Base-by-base conservation (phyloP, 2,329 filamentous ascomycete species). In the Paecilomyces fulvus region DNA sequence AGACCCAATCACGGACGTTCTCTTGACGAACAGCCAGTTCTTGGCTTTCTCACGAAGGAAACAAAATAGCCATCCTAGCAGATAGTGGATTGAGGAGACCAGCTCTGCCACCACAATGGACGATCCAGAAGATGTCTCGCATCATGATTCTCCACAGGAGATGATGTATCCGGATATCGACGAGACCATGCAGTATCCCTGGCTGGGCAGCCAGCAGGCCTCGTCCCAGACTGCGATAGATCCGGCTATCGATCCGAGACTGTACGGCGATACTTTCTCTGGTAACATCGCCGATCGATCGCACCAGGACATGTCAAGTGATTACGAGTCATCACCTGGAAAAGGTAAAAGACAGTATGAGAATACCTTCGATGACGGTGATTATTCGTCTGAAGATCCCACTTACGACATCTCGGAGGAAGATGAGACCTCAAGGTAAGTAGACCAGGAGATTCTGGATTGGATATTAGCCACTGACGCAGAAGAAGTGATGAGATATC, bases 121-220 rank as follows among this genome's bases (percentile, higher is more conserved):
- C 14, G 61, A 61, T 46, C 51, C 59, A 25, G 59, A 62, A 23
- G 52, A 53, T 9, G 43, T 57, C 31, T 52, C 54, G 9, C 57
- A 56, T 30, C 60, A 55, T 17, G 51, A 53, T 21, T 28, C 59
- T 53, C 56, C 61, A 3, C 46, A 58, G 56, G 61, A 68, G 30
- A 59, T 63, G 21, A 55, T 51, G 31, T 72, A 72, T 56, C 69
- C 70, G 9, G 69, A 70, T 52, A 66, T 70, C 56, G 65, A 70
- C 57, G 69, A 70, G 55, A 59, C 59, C 3, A 37, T 66, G 12
- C 66, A 67, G n/a, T 71, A 71, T 30, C 64, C 67, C 49, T 72
- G 67, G 70, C 67, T 68, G 54, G 63, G 59, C 6, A 54, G 23
- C 17, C 63, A 64, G 54, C 56, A 58, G 9, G 49, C 51, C 10